These are phyloP conservation scores for Fragaria ananassa DNA, from an alignment of 306 rosid genomes.

Conservation along the genomic window DNA sequence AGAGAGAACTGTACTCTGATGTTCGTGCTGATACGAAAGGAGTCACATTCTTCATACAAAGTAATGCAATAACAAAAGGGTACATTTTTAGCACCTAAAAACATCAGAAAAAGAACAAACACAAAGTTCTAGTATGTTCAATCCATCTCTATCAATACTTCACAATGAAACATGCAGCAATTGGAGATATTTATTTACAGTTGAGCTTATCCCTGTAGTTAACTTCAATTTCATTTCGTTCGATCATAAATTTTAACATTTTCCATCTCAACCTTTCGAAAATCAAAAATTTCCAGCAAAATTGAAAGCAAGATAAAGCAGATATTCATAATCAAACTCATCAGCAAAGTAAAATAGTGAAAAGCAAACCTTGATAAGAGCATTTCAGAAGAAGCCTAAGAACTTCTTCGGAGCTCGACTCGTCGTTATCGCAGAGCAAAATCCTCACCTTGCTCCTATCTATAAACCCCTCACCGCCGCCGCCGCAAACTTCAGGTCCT, in stretches of 20 bases:
- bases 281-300: neutral
- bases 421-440: conserved; percentile 83
- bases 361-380: conserved; percentile 71
- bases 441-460: conserved; percentile 94
- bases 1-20: neutral
- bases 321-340: neutral
- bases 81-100: neutral
- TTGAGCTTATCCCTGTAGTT: neutral
- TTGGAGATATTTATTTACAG: neutral
- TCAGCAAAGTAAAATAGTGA: no score
- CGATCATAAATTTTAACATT: neutral
- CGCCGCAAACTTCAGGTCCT: conserved; percentile 34
- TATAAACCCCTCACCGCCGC: conserved; percentile 64
- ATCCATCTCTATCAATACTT: neutral
- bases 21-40: neutral
- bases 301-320: neutral
- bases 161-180: neutral
- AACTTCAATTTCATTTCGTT: neutral
- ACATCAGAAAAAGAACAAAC: neutral
- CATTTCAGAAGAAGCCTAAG: conserved; percentile 76
- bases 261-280: neutral
- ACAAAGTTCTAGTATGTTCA: neutral
- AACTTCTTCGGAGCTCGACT: conserved; percentile 74
- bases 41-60: neutral
- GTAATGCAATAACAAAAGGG: neutral